A percentile compares a stretch with the other conserved stretches of the same genome.
phyloP scores from a whole-genome alignment of 352 stramenopile species.

The Phytopythium cucurbitacearum region DNA sequence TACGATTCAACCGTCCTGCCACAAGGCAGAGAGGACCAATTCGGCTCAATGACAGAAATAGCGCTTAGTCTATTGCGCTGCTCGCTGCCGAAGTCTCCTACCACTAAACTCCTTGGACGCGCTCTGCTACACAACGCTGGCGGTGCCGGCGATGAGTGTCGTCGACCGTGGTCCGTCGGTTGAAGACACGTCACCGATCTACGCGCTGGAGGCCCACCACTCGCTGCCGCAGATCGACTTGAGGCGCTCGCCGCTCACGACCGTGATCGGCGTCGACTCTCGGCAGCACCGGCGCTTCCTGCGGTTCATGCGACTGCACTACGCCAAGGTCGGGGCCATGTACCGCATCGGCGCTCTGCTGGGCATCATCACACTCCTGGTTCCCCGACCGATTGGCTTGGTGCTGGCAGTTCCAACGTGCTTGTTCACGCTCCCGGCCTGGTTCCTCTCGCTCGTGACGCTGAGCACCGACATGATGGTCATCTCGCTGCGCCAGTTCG shows the following conservation, averaged over 20 bases:
- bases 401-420: constrained; percentile 8
- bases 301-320: constrained; percentile 15
- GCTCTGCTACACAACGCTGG: too few species aligned
- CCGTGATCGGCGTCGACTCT: constrained; percentile 1
- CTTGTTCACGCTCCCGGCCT: constrained; percentile 7
- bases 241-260: constrained; percentile 8
- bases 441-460: constrained; percentile 16
- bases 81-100: too few species aligned
- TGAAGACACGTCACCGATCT: constrained; percentile 8
- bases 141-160: too few species aligned
- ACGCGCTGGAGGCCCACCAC: constrained; percentile 13
- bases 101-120: too few species aligned
- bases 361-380: constrained; percentile 3
- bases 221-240: constrained; percentile 13
- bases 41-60: too few species aligned
- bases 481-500: constrained; percentile 21
- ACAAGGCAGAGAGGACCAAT: too few species aligned
- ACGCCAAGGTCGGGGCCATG: constrained; percentile 8
- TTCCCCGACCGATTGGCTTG: constrained; percentile 9
- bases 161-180: not conserved
- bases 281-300: constrained; percentile 10
- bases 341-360: constrained; percentile 8
- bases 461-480: constrained; percentile 25
- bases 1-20: too few species aligned
- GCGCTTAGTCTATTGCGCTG: too few species aligned